These are phyloP conservation scores for Parathielavia hyrcaniae DNA, from an alignment of 495 filamentous ascomycete species.

Conservation along the genomic window DNA sequence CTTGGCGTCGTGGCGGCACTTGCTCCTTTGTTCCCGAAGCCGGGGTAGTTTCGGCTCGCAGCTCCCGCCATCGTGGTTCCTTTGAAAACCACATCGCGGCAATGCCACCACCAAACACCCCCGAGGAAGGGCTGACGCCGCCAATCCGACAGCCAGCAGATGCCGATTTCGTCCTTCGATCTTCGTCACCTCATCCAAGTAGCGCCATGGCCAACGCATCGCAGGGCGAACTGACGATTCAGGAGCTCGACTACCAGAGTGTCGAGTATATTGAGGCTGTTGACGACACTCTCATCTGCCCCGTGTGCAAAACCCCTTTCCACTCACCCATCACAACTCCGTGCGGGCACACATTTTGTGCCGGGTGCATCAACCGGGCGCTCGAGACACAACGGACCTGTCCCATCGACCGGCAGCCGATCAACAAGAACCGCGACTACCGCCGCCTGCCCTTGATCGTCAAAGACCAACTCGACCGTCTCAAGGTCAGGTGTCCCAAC, in stretches of 20 bases:
- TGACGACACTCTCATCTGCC: constrained; percentile 75
- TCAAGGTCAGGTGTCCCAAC: constrained; percentile 68
- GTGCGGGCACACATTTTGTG: constrained; percentile 68
- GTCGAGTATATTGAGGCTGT: constrained; percentile 63
- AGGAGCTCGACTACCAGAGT: constrained; percentile 53
- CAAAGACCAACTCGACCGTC: constrained; percentile 63
- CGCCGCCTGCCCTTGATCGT: constrained; percentile 38
- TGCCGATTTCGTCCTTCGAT: neutral
- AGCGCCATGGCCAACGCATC: constrained; percentile 2
- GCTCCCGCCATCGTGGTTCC: neutral
- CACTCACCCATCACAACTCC: constrained; percentile 60
- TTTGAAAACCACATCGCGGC: neutral
- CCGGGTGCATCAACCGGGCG: constrained; percentile 58
- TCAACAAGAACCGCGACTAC: constrained; percentile 32
- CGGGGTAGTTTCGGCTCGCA: constrained; percentile 1
- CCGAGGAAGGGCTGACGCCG: constrained; percentile 12
- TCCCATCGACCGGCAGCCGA: constrained; percentile 46
- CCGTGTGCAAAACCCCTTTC: constrained; percentile 75
- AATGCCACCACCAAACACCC: constrained; percentile 25
- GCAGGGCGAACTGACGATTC: constrained; percentile 6
- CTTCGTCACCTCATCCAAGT: neutral
- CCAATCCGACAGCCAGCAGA: neutral
- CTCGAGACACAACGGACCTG: constrained; percentile 45
- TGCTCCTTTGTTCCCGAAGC: neutral
- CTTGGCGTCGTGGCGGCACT: too few relatives aligned